Evolutionary conservation across 1,284 basidiomycete genomes (phyloP), one percentile per base, ranked within the genome.

Genomic region (Cryptococcus jaspeensis): DNA sequence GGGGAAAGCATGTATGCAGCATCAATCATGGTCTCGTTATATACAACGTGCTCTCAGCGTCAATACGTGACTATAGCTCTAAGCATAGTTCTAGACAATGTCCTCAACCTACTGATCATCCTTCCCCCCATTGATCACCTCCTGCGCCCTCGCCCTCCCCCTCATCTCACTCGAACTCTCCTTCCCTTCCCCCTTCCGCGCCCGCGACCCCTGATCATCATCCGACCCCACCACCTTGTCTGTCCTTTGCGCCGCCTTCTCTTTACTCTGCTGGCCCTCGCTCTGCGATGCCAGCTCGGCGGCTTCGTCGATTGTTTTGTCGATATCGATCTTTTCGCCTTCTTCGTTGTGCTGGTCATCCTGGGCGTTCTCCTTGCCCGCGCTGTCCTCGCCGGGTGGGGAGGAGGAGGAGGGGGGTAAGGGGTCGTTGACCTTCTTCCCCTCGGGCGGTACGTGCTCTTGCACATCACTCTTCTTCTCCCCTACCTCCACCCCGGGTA

Each of bases 231-330:
- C 42, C 22, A 56, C 58, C 48, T 69, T 61, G 0, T 66, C 64
- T 48, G 65, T 69, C 35, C 68, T 50, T 52, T 67, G 62, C 8
- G 62, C 62, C 11, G 66, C 62, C 47, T 67, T 63, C 16, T 65
- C 60, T 50, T 66, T 66, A 3, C 57, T 57, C 37, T 54, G 47
- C 55, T 66, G 61, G 35, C 64, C 56, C 47, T 67, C 64, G 7
- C 58, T 62, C 54, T 72, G 62, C n/a, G 53, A 53, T 13, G 70
- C 73, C 37, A 75, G 52, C 38, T 74, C 72, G 15, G 59, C 57
- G 11, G 73, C 73, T 59, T 75, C 73, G 43, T 72, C 62, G 15
- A 75, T 75, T 16, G 73, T 75, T 40, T 63, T 65, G 55, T 73
- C 72, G 15, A 75, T 67, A 54, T 75, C 69, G 15, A 75, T 41